Evolutionary conservation across 2,329 filamentous ascomycete genomes (phyloP), one percentile per base, ranked within the genome.

Genomic region (Didymella sp.): DNA sequence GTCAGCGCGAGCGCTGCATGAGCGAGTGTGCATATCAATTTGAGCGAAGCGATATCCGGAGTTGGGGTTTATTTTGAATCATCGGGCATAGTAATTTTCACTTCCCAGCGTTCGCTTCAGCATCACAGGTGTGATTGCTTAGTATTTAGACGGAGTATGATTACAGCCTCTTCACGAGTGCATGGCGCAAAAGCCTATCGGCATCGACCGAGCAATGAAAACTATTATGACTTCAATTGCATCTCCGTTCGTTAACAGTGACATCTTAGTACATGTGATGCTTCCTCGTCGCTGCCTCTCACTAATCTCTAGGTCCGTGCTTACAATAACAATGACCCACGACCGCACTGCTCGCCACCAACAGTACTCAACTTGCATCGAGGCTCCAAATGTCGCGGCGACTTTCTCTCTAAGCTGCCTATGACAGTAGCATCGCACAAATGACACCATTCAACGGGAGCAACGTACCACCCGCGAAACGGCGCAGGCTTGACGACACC

Each of bases 1-100:
- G 87, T 89, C 61, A 93, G 88, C 68, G 93, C 93, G 58, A 92
- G 92, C 78, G 92, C 92, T 62, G 92, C 92, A 71, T 94, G 56
- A 48, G 31, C 43, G 44, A 54, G 31, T 58, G 41, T 59, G 43
- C 47, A 51, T 50, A 46, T 58, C 46, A 54, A 55, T 53, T 58
- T 67, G 59, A 64, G 66, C 65, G 66, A 67, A 70, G 63, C 63
- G 70, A 72, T 68, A 67, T 67, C 68, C 52, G 72, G 72, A 70
- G 70, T 74, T 74, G 64, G 64, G 65, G 59, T 65, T 55, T 51
- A 58, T 61, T 62, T 67, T 52, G 48, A 44, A 43, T 57, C 42
- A 52, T 48, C 27, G 50, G 64, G 66, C 51, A 66, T 68, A 67
- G 63, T 71, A 67, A 55, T 63, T 59, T 58, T 59, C 65, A 66